Conservation (phyloP, 441 rosid genomes). For the Jatropha multifida region DNA sequence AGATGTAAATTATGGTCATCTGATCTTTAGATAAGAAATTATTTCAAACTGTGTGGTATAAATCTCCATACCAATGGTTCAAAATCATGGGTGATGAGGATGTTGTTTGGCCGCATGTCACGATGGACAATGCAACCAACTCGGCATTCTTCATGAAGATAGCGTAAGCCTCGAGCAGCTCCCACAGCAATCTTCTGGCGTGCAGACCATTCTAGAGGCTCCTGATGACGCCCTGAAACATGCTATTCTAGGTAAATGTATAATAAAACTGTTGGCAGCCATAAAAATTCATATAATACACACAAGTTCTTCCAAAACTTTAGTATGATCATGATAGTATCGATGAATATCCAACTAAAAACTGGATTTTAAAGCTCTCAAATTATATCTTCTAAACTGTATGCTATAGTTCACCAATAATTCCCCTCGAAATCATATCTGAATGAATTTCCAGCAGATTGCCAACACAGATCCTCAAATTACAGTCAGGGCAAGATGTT, state of each 20-base stretch:
- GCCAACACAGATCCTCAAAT: neutral
- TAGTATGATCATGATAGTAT: neutral
- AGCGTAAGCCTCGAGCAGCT: constrained; percentile 97
- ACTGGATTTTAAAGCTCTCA: neutral
- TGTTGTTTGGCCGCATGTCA: constrained; percentile 98
- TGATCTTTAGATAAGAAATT: neutral
- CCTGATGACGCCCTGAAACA: constrained; percentile 57
- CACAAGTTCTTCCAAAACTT: neutral
- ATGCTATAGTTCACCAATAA: neutral
- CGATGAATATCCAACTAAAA: neutral
- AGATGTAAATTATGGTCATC: constrained; percentile 3
- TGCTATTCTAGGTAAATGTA: constrained; percentile 7
- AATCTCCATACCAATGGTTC: constrained; percentile 77
- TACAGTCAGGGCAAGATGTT: neutral
- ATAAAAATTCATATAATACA: neutral
- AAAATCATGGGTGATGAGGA: constrained; percentile 95
- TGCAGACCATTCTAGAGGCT: constrained; percentile 82
- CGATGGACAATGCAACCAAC: constrained; percentile 99
- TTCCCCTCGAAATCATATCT: neutral
- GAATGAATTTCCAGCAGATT: neutral
- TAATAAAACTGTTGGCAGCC: neutral
- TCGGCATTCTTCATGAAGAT: constrained; percentile 99
- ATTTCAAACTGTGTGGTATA: neutral
- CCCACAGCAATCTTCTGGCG: constrained; percentile 96
- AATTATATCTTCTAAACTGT: neutral